Evolutionary conservation across 140 eudicot genomes (phyloP), one percentile per base, ranked within the genome.

Genomic region (Ambrosia hybrid): DNA sequence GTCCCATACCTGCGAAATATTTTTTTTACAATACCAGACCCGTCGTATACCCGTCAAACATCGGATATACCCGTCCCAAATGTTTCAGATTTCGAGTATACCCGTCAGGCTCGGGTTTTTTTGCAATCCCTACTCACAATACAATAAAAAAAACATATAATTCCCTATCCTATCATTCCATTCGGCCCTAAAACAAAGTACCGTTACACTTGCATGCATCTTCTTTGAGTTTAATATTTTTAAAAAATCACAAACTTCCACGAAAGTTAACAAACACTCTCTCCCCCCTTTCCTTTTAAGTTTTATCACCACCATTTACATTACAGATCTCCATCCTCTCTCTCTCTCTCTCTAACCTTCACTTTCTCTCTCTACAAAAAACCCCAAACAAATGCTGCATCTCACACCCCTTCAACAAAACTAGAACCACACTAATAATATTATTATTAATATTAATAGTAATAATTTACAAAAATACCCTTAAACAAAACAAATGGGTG

Each of bases 401-500:
- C 75, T 21, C 26, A 21, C 26, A 21, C 26, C 26, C 26, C 26
- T 21, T 21, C 26, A 21, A 21, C 26, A 21, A 21, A 21, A 21
- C 26, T 21, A 21, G 26, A 21, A 21, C 26, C 26, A 21, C 26
- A 21, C 79, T 61, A n/a, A 1, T 41, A 21, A 21, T 41, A 41
- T 41, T 8, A 21, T 21, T 21, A 21, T 21, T 21, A 41, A 7
- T 41, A 21, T 21, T 21, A 21, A 21, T 21, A 21, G 26, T 60
- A 41, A n/a, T 45, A 57, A 37, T 70, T 38, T n/a, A 41, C 46
- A 7, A 41, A 5, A 41, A 41, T 41, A 41, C 46, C 30, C 57
- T 9, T 13, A 48, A 41, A 4, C 63, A 21, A 21, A 21, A 21
- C 36, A 68, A 73, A 90, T 90, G 97, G 97, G 97, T 48, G 73